These are phyloP conservation scores for Euptelea pleiosperma DNA, from an alignment of 164 flowering plant species.

Conservation along the genomic window DNA sequence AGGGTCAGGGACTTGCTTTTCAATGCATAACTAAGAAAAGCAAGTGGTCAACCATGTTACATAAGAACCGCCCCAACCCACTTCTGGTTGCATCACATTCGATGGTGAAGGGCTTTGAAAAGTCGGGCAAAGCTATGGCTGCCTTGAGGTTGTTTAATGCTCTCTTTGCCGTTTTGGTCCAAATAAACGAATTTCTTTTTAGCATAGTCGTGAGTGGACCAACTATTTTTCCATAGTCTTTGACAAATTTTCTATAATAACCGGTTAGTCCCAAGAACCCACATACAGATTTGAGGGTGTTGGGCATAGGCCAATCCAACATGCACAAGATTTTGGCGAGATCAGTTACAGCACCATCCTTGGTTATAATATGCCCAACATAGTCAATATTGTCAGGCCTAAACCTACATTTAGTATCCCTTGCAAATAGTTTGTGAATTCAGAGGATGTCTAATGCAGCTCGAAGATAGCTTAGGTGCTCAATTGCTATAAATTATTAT, in stretches of 20 bases:
- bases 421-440: not conserved
- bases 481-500: conserved; percentile 8
- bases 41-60: no score
- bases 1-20: no score
- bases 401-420: not conserved
- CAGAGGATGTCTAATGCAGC: not conserved
- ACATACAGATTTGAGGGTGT: not conserved
- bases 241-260: no score
- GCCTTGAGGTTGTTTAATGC: not conserved
- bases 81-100: no score
- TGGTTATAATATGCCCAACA: not conserved
- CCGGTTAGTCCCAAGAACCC: no score
- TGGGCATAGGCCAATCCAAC: conserved; percentile 5
- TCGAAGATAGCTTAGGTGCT: not conserved
- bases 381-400: conserved; percentile 1
- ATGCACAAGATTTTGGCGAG: not conserved
- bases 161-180: not conserved
- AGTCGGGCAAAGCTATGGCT: no score
- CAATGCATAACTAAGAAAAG: no score
- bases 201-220: not conserved
- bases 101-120: no score
- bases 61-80: no score
- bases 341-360: not conserved
- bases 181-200: not conserved
- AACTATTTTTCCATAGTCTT: no score